These are phyloP conservation scores for Sarcomyxa edulis DNA, from an alignment of 768 basidiomycete species.

Conservation along the genomic window DNA sequence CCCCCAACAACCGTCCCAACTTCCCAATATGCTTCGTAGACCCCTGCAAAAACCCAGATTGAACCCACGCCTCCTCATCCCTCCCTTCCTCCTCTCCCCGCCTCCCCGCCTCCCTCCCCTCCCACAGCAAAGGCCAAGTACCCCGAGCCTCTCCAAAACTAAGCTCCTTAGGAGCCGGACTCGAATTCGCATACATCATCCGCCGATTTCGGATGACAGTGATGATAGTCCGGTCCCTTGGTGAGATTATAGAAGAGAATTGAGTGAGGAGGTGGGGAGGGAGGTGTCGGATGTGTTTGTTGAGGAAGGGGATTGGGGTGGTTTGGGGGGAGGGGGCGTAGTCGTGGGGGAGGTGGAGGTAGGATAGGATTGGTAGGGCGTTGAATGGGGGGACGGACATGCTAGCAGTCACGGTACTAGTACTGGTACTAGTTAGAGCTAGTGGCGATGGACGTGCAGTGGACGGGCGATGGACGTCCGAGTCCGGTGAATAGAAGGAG, in stretches of 20 bases:
- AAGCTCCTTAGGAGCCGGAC: constrained; percentile 54
- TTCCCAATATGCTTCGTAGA: constrained; percentile 60
- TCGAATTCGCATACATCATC: constrained; percentile 50
- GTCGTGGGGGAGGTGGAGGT: constrained; percentile 53
- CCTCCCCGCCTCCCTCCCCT: constrained; percentile 44
- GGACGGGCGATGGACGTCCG: too few species aligned
- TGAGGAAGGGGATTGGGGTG: constrained; percentile 61
- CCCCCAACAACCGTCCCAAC: constrained; percentile 57
- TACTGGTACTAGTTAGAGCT: too few species aligned
- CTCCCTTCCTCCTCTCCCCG: constrained; percentile 38
- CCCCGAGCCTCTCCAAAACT: constrained; percentile 44
- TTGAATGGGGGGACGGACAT: constrained; percentile 25
- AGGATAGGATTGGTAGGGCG: constrained; percentile 28
- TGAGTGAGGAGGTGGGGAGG: constrained; percentile 26
- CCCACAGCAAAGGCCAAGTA: constrained; percentile 68
- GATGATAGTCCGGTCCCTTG: constrained; percentile 62
- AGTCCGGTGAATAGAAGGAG: too few species aligned
- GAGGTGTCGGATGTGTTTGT: constrained; percentile 24
- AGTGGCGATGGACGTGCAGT: too few species aligned
- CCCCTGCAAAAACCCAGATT: constrained; percentile 54
- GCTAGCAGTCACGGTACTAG: not conserved
- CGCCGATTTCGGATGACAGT: constrained; percentile 69
- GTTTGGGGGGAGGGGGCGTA: constrained; percentile 56
- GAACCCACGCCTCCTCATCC: constrained; percentile 71
- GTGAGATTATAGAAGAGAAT: constrained; percentile 43